Conservation (phyloP, 495 filamentous ascomycete genomes). For the Xylaria intraflava region DNA sequence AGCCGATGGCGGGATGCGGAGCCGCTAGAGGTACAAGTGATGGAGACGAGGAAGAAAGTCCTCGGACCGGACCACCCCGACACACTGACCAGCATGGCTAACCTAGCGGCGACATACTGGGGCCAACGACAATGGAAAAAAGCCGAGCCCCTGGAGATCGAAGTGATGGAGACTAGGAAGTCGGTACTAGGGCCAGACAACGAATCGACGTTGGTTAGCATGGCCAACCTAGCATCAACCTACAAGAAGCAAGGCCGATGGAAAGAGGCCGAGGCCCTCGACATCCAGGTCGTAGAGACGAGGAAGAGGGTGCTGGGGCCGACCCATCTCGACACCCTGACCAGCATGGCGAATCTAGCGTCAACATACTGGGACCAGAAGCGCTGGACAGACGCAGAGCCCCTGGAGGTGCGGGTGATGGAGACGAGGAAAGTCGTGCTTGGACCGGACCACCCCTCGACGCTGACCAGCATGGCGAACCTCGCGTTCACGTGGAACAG, state of each 20-base stretch:
- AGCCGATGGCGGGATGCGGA: too few relatives aligned
- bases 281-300: slow-evolving; percentile 17
- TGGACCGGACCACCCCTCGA: too few relatives aligned
- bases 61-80: not conserved
- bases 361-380: too few relatives aligned
- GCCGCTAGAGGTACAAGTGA: too few relatives aligned
- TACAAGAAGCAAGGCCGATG: slow-evolving; percentile 25
- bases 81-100: not conserved
- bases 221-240: slow-evolving; percentile 14
- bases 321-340: not conserved
- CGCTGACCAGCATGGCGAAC: too few relatives aligned
- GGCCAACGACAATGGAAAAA: not conserved
- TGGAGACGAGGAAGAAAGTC: not conserved
- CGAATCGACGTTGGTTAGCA: slow-evolving; percentile 16
- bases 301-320: not conserved
- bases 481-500: too few relatives aligned
- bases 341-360: slow-evolving; percentile 5
- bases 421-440: too few relatives aligned
- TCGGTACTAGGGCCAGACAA: slow-evolving; percentile 24
- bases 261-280: slow-evolving; percentile 28
- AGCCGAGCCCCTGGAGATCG: not conserved
- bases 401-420: too few relatives aligned
- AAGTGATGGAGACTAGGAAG: not conserved
- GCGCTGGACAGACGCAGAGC: too few relatives aligned
- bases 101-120: not conserved